Evolutionary conservation across 164 flowering plant species (phyloP), one percentile per base, ranked within the genome.

Genomic region (Stephania japonica): DNA sequence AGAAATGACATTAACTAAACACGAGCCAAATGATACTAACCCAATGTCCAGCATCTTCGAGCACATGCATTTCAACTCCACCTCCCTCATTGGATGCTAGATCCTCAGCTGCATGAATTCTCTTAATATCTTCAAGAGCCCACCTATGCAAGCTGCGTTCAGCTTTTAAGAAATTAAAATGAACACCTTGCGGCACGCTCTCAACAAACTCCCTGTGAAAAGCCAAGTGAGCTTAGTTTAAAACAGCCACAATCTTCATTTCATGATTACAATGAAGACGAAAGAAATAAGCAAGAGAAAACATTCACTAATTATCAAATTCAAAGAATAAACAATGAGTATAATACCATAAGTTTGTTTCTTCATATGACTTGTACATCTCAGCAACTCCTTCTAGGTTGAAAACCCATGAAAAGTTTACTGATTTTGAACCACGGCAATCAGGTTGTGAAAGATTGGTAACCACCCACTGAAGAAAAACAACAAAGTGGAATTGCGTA

Each of bases 31-130:
- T 25, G 47, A 63, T 81, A 75, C 86, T 92, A 56, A 56, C 99
- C 99, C 99, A 94, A 76, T 94, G 99, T n/a, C 99, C 99, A 74
- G 99, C 93, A 84, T 92, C 99, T 86, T 94, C 95, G 72, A 94
- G 97, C 69, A 92, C 97, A 76, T 94, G 99, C 97, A 94, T 92
- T 78, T 92, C 85, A 78, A 92, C 97, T 56, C 92, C 97, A 70
- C 85, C 97, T 72, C 97, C 97, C 76, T 89, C 97, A 47, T 90
- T 91, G 65, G 80, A 78, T 64, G 99, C 97, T 70, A 86, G 70
- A 82, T 90, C 90, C 77, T 94, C 98, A 50, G 98, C 97, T 72
- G 90, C 88, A 81, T 91, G 98, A 69, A 94, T 94, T 74, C 98
- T 83, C 83, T 79, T 93, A 67, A 92, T 79, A 83, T 94, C 98